Evolutionary conservation across 2,329 filamentous ascomycete species (phyloP), one percentile per base, ranked within the genome.

Genomic region (Fusarium phyllophilum): DNA sequence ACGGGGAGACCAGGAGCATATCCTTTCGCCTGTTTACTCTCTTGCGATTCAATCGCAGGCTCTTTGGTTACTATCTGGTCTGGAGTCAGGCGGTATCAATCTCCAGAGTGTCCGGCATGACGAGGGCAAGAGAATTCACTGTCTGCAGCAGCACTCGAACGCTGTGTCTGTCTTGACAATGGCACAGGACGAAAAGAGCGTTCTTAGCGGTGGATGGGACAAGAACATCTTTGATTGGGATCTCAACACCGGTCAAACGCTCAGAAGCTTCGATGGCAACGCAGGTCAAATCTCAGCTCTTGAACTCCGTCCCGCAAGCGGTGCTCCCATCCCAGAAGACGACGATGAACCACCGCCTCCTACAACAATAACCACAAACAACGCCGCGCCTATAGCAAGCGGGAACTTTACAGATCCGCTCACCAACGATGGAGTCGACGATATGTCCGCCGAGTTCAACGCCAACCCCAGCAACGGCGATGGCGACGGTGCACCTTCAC

Each of bases 201-300:
- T 98, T 8, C 83, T 99, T 14, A 98, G 95, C 39, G 96, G 96
- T 8, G 96, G 95, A 80, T 99, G 96, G 96, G 96, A 99, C 82
- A 98, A 97, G 84, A 93, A 90, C 24, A 92, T 98, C 2, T 89
- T 95, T 60, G 95, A 98, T 80, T 99, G 96, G 96, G 96, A 98
- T 81, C 83, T 99, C 33, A 94, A 98, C 78, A 96, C 90, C 3
- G 96, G 96, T 1, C 88, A 93, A 77, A 87, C 93, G 12, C 91
- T 91, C 73, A 89, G 95, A 17, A 88, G 89, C 9, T 99, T 96
- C 78, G 91, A 92, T 52, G 92, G 93, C 5, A 94, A 88, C 60
- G 93, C 92, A 20, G 88, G 93, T 11, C 96, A 99, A 80, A 95
- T 98, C 67, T 96, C 94, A 5, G 91, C 94, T 5, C 91, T 99